A percentile compares a stretch with the other conserved stretches of the same genome.
Conservation (phyloP, 2,329 filamentous ascomycete genomes). For the Microsporum canis region DNA sequence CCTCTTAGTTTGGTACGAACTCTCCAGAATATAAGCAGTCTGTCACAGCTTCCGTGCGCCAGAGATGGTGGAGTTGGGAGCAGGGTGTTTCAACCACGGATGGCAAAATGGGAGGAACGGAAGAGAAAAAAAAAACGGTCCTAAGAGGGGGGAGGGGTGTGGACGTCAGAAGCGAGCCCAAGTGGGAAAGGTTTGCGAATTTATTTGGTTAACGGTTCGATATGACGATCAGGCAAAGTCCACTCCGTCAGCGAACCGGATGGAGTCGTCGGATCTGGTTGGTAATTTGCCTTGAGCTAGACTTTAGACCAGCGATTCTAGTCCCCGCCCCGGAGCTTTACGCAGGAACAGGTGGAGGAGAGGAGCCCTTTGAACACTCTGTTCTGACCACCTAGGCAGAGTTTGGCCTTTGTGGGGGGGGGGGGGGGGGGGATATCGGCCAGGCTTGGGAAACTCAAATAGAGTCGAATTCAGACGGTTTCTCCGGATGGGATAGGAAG, state of each 20-base stretch:
- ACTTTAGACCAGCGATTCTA: not conserved
- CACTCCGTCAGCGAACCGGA: not conserved
- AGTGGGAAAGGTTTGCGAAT: not conserved
- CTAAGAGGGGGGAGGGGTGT: not conserved
- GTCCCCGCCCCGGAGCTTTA: not conserved
- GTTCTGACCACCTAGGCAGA: not conserved
- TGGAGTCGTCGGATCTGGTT: not conserved
- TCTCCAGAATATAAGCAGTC: not conserved
- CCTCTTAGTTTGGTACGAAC: not conserved
- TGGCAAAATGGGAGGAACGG: not conserved
- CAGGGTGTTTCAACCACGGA: not conserved
- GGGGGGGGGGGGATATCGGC: not conserved
- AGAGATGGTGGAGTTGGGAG: not conserved
- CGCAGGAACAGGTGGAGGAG: conserved; percentile 3
- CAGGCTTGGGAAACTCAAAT: conserved; percentile 4
- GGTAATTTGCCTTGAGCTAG: not conserved
- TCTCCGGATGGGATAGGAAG: not conserved
- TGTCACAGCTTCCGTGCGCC: not conserved
- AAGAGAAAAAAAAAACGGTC: not conserved
- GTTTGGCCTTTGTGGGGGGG: not conserved
- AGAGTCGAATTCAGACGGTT: not conserved
- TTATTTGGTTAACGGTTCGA: not conserved
- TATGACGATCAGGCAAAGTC: conserved; percentile 2
- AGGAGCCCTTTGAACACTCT: not conserved
- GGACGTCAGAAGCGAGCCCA: not conserved